Percentiles rank a stretch among this genome's conserved stretches.
These are phyloP conservation scores for Cardiospermum halicacabum DNA, from an alignment of 345 rosid species.

Conservation along the genomic window DNA sequence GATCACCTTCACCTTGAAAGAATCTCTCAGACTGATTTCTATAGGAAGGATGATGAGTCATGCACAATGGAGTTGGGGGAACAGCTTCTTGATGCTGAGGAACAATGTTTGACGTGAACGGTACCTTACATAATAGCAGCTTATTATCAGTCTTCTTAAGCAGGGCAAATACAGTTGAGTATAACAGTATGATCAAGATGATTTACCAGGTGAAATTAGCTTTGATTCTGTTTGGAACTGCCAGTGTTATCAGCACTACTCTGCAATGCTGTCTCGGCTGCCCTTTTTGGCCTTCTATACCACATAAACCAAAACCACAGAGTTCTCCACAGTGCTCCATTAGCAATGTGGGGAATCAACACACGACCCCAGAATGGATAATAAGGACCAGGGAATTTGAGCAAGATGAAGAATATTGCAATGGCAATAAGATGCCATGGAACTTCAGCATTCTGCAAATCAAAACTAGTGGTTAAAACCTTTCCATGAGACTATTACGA, in stretches of 20 bases:
- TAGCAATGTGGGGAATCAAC: slow-evolving; percentile 74
- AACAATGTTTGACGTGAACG: background rate
- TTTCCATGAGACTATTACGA: background rate
- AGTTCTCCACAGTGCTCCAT: slow-evolving; percentile 66
- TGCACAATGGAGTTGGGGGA: background rate
- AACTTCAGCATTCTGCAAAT: slow-evolving; percentile 71
- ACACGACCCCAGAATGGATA: slow-evolving; percentile 88
- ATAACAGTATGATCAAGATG: background rate
- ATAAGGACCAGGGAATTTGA: slow-evolving; percentile 80
- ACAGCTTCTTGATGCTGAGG: background rate
- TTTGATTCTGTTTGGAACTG: slow-evolving; percentile 17
- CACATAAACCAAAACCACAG: slow-evolving; percentile 55
- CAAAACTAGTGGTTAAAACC: slow-evolving; percentile 16
- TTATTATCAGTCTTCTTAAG: background rate
- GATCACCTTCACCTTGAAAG: background rate
- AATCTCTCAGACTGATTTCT: slow-evolving; percentile 4
- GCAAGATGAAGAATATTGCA: slow-evolving; percentile 49
- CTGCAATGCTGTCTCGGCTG: slow-evolving; percentile 7
- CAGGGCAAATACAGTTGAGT: background rate
- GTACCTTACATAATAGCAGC: background rate
- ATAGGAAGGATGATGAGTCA: background rate
- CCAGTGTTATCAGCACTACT: slow-evolving; percentile 13
- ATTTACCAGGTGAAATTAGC: slow-evolving; percentile 18
- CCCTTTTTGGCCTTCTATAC: slow-evolving; percentile 46
- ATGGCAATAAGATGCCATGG: slow-evolving; percentile 82